Conservation (phyloP, 148 eudicot species). For the Vaccinium myrtillus region DNA sequence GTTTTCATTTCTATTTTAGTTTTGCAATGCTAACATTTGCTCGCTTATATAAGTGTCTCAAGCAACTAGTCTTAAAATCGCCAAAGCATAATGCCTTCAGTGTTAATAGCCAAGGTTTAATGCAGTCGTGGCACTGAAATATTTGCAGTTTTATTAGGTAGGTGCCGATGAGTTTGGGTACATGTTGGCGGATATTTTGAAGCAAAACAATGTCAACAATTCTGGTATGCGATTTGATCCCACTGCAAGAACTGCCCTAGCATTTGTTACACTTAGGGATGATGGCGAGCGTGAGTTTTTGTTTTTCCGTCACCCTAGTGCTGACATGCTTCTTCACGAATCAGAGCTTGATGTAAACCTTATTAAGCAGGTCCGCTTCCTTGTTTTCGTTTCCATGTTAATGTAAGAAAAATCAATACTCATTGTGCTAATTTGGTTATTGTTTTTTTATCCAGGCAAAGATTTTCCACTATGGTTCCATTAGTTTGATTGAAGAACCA, state of each 20-base stretch:
- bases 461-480: constrained; percentile 86
- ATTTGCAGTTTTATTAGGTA: constrained; percentile 41
- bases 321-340: constrained; percentile 75
- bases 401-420: neutral
- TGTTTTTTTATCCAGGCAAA: constrained; percentile 48
- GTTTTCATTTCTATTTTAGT: neutral
- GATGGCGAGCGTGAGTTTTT: constrained; percentile 90
- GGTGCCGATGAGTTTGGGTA: constrained; percentile 92
- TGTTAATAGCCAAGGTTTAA: neutral
- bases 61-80: neutral
- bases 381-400: neutral
- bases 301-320: constrained; percentile 81
- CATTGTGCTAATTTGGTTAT: neutral
- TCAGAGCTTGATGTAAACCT: constrained; percentile 74
- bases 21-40: neutral
- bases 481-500: constrained; percentile 85
- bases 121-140: neutral
- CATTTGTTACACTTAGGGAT: constrained; percentile 64
- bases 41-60: neutral
- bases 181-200: constrained; percentile 77
- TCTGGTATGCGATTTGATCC: constrained; percentile 79
- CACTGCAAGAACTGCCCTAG: constrained; percentile 70
- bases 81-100: neutral
- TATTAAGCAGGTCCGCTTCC: constrained; percentile 54
- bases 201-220: constrained; percentile 68